Base-by-base conservation (phyloP, 2,329 filamentous ascomycete species). In the Fusarium bulbicola region DNA sequence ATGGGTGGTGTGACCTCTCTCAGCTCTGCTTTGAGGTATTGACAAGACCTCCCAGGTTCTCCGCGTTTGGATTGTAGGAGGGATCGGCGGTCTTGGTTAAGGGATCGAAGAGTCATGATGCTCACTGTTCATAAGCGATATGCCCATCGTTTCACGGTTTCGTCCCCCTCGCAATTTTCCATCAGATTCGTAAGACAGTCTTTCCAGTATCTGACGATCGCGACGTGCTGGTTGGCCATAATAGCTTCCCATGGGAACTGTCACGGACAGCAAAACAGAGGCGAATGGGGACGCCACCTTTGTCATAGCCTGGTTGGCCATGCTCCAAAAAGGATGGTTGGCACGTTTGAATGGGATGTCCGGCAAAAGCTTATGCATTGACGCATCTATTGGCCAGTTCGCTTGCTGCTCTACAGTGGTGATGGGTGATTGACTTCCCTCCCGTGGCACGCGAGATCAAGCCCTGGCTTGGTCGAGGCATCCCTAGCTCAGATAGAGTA, bases 1-100 rank as follows among this genome's bases (percentile, higher is more conserved):
- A 20, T 52, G 56, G 59, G 71, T 73, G 71, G 71, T 72, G 70
- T 73, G 71, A 72, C 50, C 70, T 67, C 66, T 58, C 45, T 42
- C 65, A 64, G 39, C 40, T 47, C 52, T 69, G 36, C 47, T 63
- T 57, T 28, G 43, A 28, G 62, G 45, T 40, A 26, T 69, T 66
- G 70, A 57, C 50, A 67, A 52, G 66, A 39, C 34, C 26, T 57
- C 28, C 57, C n/a, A 30, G 42, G 42, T 60, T 68, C 54, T 73
- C 70, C 59, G 67, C 62, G 61, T 66, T 50, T 70, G 59, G 32
- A 40, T 59, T 46, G 42, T 52, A 32, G 37, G 52, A 70, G 49
- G 52, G 71, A 74, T 73, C 71, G 59, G 70, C 62, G 46, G 24
- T 50, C 62, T 46, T 50, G 42, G 26, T n/a, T 32, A 21, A 39